Percentiles rank a stretch among this genome's conserved stretches.
These are phyloP conservation scores for Erucastrum elatum DNA, from an alignment of 345 rosid species.

Conservation along the genomic window DNA sequence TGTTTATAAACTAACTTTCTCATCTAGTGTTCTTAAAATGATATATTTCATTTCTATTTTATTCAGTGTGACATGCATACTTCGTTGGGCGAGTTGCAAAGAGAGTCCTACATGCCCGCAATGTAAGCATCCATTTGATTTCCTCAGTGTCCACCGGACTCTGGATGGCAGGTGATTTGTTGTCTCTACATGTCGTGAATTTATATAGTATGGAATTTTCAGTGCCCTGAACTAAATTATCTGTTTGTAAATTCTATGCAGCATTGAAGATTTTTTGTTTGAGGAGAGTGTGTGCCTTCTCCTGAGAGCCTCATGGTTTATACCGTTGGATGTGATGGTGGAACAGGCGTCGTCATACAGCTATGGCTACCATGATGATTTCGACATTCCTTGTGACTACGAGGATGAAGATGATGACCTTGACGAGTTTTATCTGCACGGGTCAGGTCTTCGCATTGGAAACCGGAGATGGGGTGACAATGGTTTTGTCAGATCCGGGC, in stretches of 20 bases:
- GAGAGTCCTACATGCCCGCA: constrained; percentile 81
- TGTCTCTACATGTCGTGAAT: background rate
- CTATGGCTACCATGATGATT: constrained; percentile 37
- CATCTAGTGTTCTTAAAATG: constrained; percentile 6
- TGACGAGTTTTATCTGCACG: constrained; percentile 59
- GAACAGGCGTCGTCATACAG: constrained; percentile 46
- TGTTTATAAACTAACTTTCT: constrained; percentile 4
- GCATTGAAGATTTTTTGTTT: constrained; percentile 81
- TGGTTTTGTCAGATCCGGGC: constrained; percentile 86
- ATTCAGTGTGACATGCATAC: constrained; percentile 80
- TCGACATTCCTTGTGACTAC: constrained; percentile 45
- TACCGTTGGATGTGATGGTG: constrained; percentile 55
- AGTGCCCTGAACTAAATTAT: background rate
- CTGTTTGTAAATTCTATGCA: constrained; percentile 32
- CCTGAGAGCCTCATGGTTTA: constrained; percentile 84
- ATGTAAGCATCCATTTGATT: constrained; percentile 88
- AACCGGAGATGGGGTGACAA: constrained; percentile 92
- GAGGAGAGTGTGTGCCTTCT: constrained; percentile 95
- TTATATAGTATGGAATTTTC: background rate
- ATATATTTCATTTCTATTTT: constrained; percentile 25
- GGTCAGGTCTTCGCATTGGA: constrained; percentile 67
- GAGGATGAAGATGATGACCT: constrained; percentile 57
- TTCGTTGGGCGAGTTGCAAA: constrained; percentile 79
- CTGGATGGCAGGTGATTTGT: constrained; percentile 77
- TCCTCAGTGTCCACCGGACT: constrained; percentile 74